A percentile compares a stretch with the other conserved stretches of the same genome.
phyloP scores from a whole-genome alignment of 257 asterid genomes.

The Anisodus tanguticus region DNA sequence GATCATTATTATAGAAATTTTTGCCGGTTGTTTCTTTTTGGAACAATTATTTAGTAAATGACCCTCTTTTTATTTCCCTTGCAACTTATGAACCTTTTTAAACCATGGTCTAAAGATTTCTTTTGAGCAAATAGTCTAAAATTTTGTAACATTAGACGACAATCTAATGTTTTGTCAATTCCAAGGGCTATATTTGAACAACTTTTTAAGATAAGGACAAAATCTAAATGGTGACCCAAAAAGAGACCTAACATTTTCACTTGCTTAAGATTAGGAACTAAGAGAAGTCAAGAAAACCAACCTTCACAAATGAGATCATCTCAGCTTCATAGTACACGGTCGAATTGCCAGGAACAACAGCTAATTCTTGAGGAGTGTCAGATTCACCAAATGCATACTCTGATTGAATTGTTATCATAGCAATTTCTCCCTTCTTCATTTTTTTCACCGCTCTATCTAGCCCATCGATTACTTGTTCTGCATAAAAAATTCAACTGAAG shows the following conservation, averaged over 20 bases:
- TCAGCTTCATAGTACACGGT: conserved; percentile 56
- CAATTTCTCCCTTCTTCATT: conserved; percentile 64
- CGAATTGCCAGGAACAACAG: conserved; percentile 55
- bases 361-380: conserved; percentile 55
- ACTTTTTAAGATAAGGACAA: too few relatives aligned
- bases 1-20: too few relatives aligned
- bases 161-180: too few relatives aligned
- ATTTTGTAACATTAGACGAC: too few relatives aligned
- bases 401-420: conserved; percentile 51
- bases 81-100: too few relatives aligned
- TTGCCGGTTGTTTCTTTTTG: too few relatives aligned
- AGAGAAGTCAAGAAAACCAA: conserved; percentile 31
- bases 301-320: conserved; percentile 61
- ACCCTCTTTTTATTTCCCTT: too few relatives aligned
- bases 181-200: too few relatives aligned
- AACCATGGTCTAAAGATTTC: too few relatives aligned
- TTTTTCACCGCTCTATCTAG: conserved; percentile 59
- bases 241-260: neutral
- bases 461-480: conserved; percentile 64
- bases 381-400: conserved; percentile 61
- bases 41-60: too few relatives aligned
- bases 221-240: too few relatives aligned
- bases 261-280: neutral
- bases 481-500: neutral
- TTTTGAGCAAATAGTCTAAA: too few relatives aligned